A percentile compares a stretch with the other conserved stretches of the same genome.
phyloP scores from a whole-genome alignment of 148 eudicot species.

The Vaccinium corymbosum region DNA sequence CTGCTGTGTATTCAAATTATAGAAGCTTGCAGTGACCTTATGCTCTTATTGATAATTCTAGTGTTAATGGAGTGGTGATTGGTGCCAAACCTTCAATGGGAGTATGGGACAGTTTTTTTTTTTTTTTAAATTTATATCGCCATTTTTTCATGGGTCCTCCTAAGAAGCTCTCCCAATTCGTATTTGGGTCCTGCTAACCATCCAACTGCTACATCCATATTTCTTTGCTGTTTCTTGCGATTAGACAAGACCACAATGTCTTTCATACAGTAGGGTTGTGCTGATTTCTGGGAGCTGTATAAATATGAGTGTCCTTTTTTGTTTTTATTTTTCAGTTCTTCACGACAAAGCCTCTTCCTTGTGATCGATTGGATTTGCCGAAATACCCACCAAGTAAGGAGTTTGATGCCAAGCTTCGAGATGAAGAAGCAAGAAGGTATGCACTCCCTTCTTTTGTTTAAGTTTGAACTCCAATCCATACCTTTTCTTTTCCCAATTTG shows the following conservation, averaged over 20 bases:
- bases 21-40: background rate
- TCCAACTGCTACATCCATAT: background rate
- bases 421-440: slow-evolving; percentile 64
- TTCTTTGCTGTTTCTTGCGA: background rate
- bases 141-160: background rate
- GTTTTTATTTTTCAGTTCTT: slow-evolving; percentile 41
- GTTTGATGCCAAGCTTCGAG: slow-evolving; percentile 57
- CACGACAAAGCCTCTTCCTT: slow-evolving; percentile 61
- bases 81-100: background rate
- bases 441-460: slow-evolving; percentile 3
- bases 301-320: background rate
- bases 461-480: background rate
- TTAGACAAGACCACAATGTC: background rate
- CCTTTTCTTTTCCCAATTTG: slow-evolving; percentile 1
- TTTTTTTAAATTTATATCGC: background rate
- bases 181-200: background rate
- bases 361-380: slow-evolving; percentile 65
- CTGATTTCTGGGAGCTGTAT: slow-evolving; percentile 11
- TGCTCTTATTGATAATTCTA: background rate
- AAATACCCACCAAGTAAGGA: slow-evolving; percentile 79
- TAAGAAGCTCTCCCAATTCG: background rate
- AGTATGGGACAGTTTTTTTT: background rate
- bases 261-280: background rate
- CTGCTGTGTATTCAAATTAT: background rate
- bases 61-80: background rate